Percentiles rank a stretch among this genome's conserved stretches.
phyloP scores from a whole-genome alignment of 164 flowering plant genomes.

The Magnolia sinica region DNA sequence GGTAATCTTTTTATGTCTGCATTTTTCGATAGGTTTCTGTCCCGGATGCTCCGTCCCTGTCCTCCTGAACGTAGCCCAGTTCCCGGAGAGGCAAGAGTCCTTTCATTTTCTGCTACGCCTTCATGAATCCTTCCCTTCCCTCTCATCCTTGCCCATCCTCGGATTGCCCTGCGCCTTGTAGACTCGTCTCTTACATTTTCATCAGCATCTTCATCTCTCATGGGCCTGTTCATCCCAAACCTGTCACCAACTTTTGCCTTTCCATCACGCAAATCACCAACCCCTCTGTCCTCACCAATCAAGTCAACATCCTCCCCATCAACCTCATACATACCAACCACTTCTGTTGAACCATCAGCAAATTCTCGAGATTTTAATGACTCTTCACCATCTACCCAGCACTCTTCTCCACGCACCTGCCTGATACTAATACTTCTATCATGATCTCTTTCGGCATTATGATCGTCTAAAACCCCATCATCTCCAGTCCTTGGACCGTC shows the following conservation, averaged over 20 bases:
- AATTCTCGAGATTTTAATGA: slow-evolving; percentile 13
- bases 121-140: slow-evolving; percentile 63
- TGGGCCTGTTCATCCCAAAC: slow-evolving; percentile 23
- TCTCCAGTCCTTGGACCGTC: slow-evolving; percentile 42
- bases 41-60: slow-evolving; percentile 45
- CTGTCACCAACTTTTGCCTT: slow-evolving; percentile 42
- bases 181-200: slow-evolving; percentile 65
- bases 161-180: slow-evolving; percentile 47
- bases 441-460: slow-evolving; percentile 39
- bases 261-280: slow-evolving; percentile 42
- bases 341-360: slow-evolving; percentile 36
- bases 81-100: slow-evolving; percentile 38
- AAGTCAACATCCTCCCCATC: slow-evolving; percentile 32
- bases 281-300: slow-evolving; percentile 45
- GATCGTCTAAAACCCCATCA: slow-evolving; percentile 45
- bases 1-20: slow-evolving; percentile 36
- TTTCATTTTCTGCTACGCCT: slow-evolving; percentile 51
- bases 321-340: slow-evolving; percentile 32
- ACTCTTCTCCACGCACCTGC: slow-evolving; percentile 36
- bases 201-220: slow-evolving; percentile 50
- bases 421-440: slow-evolving; percentile 33
- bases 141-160: slow-evolving; percentile 50
- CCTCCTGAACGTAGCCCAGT: slow-evolving; percentile 53
- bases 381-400: slow-evolving; percentile 41
- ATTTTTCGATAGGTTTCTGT: slow-evolving; percentile 37